phyloP scores from a whole-genome alignment of 2,329 filamentous ascomycete species.

The Pseudogymnoascus sp. region DNA sequence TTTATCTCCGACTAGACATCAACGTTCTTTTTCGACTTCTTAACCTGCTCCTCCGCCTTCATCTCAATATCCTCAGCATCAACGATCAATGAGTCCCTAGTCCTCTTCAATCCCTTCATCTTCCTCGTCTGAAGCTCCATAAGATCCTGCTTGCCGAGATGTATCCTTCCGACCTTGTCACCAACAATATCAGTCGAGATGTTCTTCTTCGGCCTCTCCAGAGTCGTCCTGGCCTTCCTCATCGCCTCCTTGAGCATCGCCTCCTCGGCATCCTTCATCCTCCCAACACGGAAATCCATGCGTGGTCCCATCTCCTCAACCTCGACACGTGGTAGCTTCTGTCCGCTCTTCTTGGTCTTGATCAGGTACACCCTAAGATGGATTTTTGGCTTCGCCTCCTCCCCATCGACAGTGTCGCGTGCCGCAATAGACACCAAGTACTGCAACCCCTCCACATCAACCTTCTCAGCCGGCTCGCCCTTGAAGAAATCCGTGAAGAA shows the following conservation, averaged over 20 bases:
- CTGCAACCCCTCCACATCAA: conserved; percentile 92
- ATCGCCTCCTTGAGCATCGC: conserved; percentile 81
- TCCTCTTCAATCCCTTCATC: conserved; percentile 97
- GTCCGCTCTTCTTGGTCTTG: conserved; percentile 75
- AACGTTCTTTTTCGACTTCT: conserved; percentile 22
- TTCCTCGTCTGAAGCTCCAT: conserved; percentile 85
- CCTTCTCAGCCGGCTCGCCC: conserved; percentile 66
- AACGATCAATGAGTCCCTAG: conserved; percentile 53
- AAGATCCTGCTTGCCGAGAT: conserved; percentile 85
- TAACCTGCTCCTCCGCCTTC: conserved; percentile 24
- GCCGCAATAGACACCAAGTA: conserved; percentile 80
- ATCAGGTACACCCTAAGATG: conserved; percentile 78
- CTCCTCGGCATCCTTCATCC: conserved; percentile 70
- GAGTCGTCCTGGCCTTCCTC: conserved; percentile 69
- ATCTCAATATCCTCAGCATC: conserved; percentile 40
- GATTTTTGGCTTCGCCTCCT: conserved; percentile 47
- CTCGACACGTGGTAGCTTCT: conserved; percentile 82
- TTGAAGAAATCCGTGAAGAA: conserved; percentile 87
- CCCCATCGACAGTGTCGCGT: conserved; percentile 48
- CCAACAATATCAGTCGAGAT: conserved; percentile 84
- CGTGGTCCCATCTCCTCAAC: conserved; percentile 92
- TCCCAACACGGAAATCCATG: conserved; percentile 83
- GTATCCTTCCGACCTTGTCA: conserved; percentile 91
- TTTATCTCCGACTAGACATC: background rate
- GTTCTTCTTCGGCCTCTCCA: conserved; percentile 91